Conservation (phyloP, 2,329 filamentous ascomycete species). For the Scedosporium dehoogii region DNA sequence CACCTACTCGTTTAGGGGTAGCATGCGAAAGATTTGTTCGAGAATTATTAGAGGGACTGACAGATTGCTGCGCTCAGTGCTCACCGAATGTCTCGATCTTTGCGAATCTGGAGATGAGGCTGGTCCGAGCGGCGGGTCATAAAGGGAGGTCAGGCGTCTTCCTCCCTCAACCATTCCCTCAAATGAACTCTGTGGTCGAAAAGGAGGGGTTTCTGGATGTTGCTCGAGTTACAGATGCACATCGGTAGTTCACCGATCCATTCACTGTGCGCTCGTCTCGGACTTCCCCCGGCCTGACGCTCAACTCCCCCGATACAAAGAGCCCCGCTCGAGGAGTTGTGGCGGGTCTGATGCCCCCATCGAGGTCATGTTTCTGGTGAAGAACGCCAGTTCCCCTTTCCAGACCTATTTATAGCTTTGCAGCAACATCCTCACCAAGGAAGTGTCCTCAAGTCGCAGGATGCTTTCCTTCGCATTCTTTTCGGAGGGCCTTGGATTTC, state of each 20-base stretch:
- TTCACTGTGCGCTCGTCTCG: neutral
- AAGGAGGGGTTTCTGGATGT: neutral
- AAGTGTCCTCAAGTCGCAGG: neutral
- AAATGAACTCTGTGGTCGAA: neutral
- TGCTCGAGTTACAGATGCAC: neutral
- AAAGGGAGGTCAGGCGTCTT: constrained; percentile 13
- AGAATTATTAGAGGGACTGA: neutral
- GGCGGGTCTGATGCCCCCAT: neutral
- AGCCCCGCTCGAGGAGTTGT: neutral
- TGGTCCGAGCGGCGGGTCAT: constrained; percentile 17
- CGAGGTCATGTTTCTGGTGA: neutral
- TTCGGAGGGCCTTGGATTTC: too few relatives aligned
- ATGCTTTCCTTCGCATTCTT: neutral
- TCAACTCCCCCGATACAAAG: neutral
- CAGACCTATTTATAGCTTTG: neutral
- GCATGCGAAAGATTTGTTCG: neutral
- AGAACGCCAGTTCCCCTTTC: neutral
- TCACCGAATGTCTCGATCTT: constrained; percentile 33
- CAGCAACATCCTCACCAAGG: neutral
- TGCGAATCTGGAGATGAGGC: constrained; percentile 30
- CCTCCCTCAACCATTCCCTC: neutral
- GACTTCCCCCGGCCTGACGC: neutral
- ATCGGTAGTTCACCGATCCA: neutral
- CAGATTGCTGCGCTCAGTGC: constrained; percentile 10
- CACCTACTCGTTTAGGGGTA: neutral